Evolutionary conservation across 2,329 filamentous ascomycete species (phyloP).

Genomic region (Colletotrichum chlorophyti): DNA sequence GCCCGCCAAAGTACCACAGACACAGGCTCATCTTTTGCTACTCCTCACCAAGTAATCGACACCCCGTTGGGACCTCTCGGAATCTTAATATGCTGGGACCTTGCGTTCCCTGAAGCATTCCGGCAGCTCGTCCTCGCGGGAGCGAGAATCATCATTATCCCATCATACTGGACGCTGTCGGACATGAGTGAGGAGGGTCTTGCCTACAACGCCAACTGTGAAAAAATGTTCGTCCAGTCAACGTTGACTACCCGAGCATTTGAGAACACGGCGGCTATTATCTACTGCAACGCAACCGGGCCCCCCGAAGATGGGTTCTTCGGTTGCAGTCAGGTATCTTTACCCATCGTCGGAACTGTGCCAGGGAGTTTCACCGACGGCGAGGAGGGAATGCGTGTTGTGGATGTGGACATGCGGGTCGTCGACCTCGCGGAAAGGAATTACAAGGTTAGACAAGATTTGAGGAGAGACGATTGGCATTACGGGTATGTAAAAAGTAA

Average conservation of each 20-base stretch:
- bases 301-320: constrained; percentile 53
- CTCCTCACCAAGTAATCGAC: constrained; percentile 38
- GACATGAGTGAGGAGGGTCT: constrained; percentile 43
- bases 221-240: constrained; percentile 59
- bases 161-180: constrained; percentile 52
- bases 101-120: constrained; percentile 67
- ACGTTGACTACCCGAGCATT: constrained; percentile 58
- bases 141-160: constrained; percentile 65
- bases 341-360: constrained; percentile 60
- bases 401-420: constrained; percentile 58
- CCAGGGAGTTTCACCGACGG: constrained; percentile 54
- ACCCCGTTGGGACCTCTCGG: constrained; percentile 64
- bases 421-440: constrained; percentile 65
- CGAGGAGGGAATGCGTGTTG: constrained; percentile 53
- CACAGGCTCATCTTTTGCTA: neutral
- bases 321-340: constrained; percentile 60
- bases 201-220: constrained; percentile 53
- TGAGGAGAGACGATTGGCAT: constrained; percentile 49
- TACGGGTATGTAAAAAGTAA: constrained; percentile 42
- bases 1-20: neutral
- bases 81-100: constrained; percentile 63
- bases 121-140: constrained; percentile 60
- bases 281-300: constrained; percentile 63
- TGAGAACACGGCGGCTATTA: constrained; percentile 64
- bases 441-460: constrained; percentile 47